Percentiles rank a stretch among this genome's conserved stretches.
Evolutionary conservation across 305 asterid species (phyloP).

Genomic region (Fraxinus sp.): DNA sequence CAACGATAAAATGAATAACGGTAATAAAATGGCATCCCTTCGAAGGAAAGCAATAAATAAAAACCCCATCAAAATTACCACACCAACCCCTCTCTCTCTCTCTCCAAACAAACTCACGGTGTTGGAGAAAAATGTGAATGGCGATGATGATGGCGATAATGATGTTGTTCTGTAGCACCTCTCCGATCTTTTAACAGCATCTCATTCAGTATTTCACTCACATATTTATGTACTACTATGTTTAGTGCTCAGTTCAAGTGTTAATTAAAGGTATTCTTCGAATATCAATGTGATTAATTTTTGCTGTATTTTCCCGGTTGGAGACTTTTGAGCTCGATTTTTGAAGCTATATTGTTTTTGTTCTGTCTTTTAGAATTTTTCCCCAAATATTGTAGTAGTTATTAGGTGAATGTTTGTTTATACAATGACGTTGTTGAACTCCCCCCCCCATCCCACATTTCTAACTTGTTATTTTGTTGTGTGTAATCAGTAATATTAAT

Average conservation of each 20-base stretch:
- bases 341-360: constrained; percentile 27
- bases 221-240: not conserved
- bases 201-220: not conserved
- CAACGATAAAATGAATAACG: not conserved
- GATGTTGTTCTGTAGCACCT: constrained; percentile 34
- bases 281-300: not conserved
- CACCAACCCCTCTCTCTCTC: not conserved
- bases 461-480: not conserved
- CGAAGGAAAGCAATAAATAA: constrained; percentile 49
- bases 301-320: not conserved
- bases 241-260: constrained; percentile 32
- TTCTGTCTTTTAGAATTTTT: not conserved
- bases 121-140: constrained; percentile 19
- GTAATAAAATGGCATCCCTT: constrained; percentile 52
- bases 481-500: not conserved
- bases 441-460: not conserved
- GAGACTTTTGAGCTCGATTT: not conserved
- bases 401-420: not conserved
- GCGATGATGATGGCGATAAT: constrained; percentile 27
- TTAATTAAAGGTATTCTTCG: constrained; percentile 24
- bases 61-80: not conserved
- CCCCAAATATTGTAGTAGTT: not conserved
- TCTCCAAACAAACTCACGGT: not conserved
- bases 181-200: constrained; percentile 22
- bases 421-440: not conserved